Evolutionary conservation across 2,329 filamentous ascomycete species (phyloP), one percentile per base, ranked within the genome.

Genomic region (Verticillium nubilum): DNA sequence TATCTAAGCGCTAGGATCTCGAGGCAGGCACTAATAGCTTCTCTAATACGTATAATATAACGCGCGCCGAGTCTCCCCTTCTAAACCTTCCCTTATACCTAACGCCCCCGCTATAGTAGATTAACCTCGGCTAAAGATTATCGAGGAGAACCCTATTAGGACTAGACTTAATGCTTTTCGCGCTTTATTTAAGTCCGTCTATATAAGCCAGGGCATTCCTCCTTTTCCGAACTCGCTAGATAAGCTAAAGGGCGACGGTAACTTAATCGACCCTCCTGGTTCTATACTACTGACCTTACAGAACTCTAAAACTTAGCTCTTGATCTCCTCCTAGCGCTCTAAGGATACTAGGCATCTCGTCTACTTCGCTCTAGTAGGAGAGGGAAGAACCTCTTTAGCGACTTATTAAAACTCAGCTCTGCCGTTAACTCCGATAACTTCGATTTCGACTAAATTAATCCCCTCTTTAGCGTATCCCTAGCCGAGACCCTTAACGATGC

Each of bases 391-490:
- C 12, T 35, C 31, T 35, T 35, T 15, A 35, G 12, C 31, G 31
- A 35, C 17, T 15, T 35, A 15, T 35, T 35, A 15, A 35, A 9
- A 9, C 31, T 35, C 10, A 35, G 17, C 31, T 9, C 31, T n/a
- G 33, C 33, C 9, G 33, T 37, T 17, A 17, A 9, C 27, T 62
- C 60, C 1, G 52, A 55, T 52, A 59, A 63, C 53, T 67, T 66
- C 37, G 60, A 67, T 52, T 35, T 62, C 61, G 61, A 69, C 57
- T 66, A 62, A 31, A 58, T 74, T 59, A 69, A 69, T 64, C 68
- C 72, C 55, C 69, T 76, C 54, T 62, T 76, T 5, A 62, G 56
- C 57, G 64, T 65, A 42, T 68, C 67, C 53, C 59, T 74, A 58
- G 62, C 62, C 47, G 62, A 69, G 23, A 52, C 68, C 50, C 56